Base-by-base conservation (phyloP, 1,284 basidiomycete genomes). In the Leccinum pallidistipes region DNA sequence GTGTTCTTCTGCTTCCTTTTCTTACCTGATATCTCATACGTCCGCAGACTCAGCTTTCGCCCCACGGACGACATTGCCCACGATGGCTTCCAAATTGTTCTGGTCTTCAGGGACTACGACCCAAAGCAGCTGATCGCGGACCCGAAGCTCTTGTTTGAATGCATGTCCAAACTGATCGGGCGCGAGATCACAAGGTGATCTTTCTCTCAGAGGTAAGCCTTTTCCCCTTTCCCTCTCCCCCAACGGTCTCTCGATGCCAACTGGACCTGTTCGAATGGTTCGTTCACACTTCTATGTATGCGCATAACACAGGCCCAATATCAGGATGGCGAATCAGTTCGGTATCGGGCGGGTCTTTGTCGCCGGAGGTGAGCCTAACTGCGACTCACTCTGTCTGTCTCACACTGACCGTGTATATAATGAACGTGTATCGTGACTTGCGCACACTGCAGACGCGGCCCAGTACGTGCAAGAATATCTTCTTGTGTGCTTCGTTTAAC, bases 61-160 rank as follows among this genome's bases (percentile, higher is more conserved):
- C 64, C 67, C 5, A 60, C 62, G 24, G 52, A 71, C 18, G 66
- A 72, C 10, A 27, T 73, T 1, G 62, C 53, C 1, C 61, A 57
- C 1, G 71, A 74, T 18, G 68, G 79, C 4, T 80, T 75, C 68
- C 76, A 71, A 50, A 75, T 79, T 50, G 0, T 63, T 11, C 61
- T 79, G 14, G 62, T 66, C 3, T 72, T 71, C 7, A 69, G 68
- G 51, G 67, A 75, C 0, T 32, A 69, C 32, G 70, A 73, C 8
- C 62, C 67, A 16, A 64, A 76, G 12, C 62, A 72, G 27, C 57
- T 78, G 9, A 65, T 73, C 2, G 62, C 65, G 6, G 59, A 71
- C 27, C 49, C 62, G 51, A 45, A 64, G 10, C 38, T 65, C 27
- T 40, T 72, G 31, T 34, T 64, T 3, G 56, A 66, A 49, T 62